A percentile compares a stretch with the other conserved stretches of the same genome.
Conservation (phyloP, 2,329 filamentous ascomycete species). For the Penicillium sp. region DNA sequence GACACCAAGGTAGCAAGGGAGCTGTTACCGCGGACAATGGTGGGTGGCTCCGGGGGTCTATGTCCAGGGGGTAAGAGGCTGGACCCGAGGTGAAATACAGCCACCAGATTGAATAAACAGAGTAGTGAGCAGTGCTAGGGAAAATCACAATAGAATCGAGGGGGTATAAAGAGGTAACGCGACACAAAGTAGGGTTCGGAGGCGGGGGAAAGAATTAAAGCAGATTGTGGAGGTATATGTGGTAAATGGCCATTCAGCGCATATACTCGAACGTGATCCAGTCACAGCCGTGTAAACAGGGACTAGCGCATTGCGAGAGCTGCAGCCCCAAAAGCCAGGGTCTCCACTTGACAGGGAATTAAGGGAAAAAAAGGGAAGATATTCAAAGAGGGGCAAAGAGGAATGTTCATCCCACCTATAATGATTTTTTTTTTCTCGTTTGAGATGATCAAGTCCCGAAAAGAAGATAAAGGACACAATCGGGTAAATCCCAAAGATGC, state of each 20-base stretch:
- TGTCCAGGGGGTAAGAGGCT: neutral
- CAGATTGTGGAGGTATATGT: neutral
- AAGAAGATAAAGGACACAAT: neutral
- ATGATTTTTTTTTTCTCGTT: neutral
- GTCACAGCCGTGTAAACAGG: neutral
- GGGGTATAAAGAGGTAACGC: neutral
- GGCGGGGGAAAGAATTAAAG: neutral
- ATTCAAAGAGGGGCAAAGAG: neutral
- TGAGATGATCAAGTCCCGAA: neutral
- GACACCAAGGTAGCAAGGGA: neutral
- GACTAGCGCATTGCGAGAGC: constrained; percentile 3
- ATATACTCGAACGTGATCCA: constrained; percentile 1
- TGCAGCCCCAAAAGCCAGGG: constrained; percentile 1
- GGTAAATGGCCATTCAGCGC: constrained; percentile 3
- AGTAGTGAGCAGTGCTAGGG: constrained; percentile 8
- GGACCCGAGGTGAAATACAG: neutral
- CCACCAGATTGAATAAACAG: constrained; percentile 1
- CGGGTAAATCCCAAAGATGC: neutral
- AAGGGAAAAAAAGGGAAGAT: neutral
- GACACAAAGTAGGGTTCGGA: neutral
- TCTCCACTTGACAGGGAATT: neutral
- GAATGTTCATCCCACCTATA: constrained; percentile 16
- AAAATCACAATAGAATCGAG: neutral
- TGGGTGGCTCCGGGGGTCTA: neutral
- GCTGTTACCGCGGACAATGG: neutral